Conservation (phyloP, 805 yeast genomes). For the Maudiozyma saulgeensis region DNA sequence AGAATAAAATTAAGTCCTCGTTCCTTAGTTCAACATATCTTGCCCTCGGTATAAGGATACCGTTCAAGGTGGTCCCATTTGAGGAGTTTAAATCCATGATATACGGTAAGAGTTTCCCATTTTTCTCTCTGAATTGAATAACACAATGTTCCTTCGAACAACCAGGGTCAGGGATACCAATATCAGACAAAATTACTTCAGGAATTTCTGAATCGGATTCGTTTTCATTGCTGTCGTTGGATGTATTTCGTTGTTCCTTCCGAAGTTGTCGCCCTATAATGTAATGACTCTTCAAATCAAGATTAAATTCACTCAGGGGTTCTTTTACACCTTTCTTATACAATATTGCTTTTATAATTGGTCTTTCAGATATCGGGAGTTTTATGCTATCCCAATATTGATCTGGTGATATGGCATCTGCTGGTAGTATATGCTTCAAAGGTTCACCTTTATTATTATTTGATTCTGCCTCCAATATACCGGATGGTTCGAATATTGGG, state of each 20-base stretch:
- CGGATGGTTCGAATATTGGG: slow-evolving; percentile 33
- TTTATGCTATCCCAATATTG: slow-evolving; percentile 10
- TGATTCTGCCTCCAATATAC: slow-evolving; percentile 34
- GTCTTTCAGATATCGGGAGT: slow-evolving; percentile 15
- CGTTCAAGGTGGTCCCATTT: slow-evolving; percentile 39
- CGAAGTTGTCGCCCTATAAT: slow-evolving; percentile 31
- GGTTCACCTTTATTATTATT: slow-evolving; percentile 29
- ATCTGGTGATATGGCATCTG: slow-evolving; percentile 25
- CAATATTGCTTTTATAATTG: slow-evolving; percentile 22
- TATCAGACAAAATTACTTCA: slow-evolving; percentile 28
- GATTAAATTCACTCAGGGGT: slow-evolving; percentile 14
- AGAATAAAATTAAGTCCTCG: slow-evolving; percentile 36
- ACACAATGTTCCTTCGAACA: slow-evolving; percentile 43
- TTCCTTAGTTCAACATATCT: slow-evolving; percentile 35
- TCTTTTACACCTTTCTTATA: slow-evolving; percentile 24
- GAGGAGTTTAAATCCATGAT: slow-evolving; percentile 40
- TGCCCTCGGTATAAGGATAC: slow-evolving; percentile 30
- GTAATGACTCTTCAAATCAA: slow-evolving; percentile 23
- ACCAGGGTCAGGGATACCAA: slow-evolving; percentile 28
- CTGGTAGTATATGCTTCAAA: slow-evolving; percentile 33
- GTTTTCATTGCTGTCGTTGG: background rate
- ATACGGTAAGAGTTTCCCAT: slow-evolving; percentile 27
- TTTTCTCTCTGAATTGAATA: slow-evolving; percentile 33
- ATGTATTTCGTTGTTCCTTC: slow-evolving; percentile 4
- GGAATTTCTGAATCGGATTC: slow-evolving; percentile 6